These are phyloP conservation scores for Mortierella hygrophila DNA, from an alignment of 192 early-diverging fungal species.

Conservation along the genomic window DNA sequence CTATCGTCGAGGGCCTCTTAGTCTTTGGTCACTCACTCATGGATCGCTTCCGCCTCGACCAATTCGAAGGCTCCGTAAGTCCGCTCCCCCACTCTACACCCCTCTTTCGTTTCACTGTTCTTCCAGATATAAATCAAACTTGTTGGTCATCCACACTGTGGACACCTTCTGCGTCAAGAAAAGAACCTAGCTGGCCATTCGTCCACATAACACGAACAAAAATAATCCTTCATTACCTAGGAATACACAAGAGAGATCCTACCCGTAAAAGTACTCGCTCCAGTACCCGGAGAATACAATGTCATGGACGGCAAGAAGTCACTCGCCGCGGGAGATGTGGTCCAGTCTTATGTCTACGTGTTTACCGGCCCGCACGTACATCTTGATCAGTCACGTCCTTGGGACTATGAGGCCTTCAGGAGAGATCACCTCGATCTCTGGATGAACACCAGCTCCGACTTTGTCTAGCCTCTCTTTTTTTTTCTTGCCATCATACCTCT, in stretches of 20 bases:
- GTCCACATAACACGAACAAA: background rate
- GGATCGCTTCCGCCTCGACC: constrained; percentile 39
- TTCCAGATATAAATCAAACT: too few relatives aligned
- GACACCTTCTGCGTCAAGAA: background rate
- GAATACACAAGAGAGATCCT: constrained; percentile 41
- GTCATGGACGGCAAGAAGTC: constrained; percentile 3
- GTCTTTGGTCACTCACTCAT: constrained; percentile 45
- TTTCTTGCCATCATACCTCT: background rate
- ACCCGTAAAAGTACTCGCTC: constrained; percentile 24
- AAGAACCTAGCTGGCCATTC: too few relatives aligned
- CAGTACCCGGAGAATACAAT: constrained; percentile 26
- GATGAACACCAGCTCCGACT: constrained; percentile 32
- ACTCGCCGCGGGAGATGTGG: constrained; percentile 18
- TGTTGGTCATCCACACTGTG: too few relatives aligned
- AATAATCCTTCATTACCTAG: background rate
- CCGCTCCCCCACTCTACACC: background rate
- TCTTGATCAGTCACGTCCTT: constrained; percentile 21
- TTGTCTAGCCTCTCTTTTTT: background rate
- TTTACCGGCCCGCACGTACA: constrained; percentile 33
- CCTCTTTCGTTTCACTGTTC: too few relatives aligned
- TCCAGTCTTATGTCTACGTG: constrained; percentile 40
- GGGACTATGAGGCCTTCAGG: constrained; percentile 46
- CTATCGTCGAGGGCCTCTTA: constrained; percentile 32
- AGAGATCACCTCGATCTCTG: constrained; percentile 28
- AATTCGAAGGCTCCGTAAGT: constrained; percentile 42